Conservation (phyloP, 2,329 filamentous ascomycete species). For the Ophiocordyceps australis region DNA sequence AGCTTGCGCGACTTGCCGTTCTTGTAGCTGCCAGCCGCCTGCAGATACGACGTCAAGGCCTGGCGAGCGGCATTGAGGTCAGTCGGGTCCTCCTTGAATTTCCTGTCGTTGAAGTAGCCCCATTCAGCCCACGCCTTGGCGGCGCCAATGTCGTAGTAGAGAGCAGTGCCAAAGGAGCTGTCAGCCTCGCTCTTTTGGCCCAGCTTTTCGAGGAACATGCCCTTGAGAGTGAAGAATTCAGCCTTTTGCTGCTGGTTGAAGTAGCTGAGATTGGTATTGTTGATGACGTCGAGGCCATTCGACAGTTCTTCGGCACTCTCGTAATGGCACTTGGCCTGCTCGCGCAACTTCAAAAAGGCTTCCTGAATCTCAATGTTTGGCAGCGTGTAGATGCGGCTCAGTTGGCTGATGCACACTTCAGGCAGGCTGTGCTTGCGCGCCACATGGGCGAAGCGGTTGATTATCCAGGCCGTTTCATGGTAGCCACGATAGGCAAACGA, state of each 20-base stretch:
- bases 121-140: conserved; percentile 98
- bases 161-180: conserved; percentile 79
- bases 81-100: conserved; percentile 78
- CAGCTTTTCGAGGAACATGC: conserved; percentile 96
- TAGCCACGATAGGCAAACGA: conserved; percentile 87
- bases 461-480: conserved; percentile 99
- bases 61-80: conserved; percentile 76
- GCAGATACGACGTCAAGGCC: conserved; percentile 87
- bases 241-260: conserved; percentile 93
- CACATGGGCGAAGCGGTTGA: conserved; percentile 96
- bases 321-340: conserved; percentile 97
- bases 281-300: conserved; percentile 91
- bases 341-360: conserved; percentile 92
- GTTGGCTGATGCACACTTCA: conserved; percentile 91
- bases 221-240: conserved; percentile 97
- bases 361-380: conserved; percentile 99
- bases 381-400: conserved; percentile 94
- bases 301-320: conserved; percentile 86
- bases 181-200: conserved; percentile 83
- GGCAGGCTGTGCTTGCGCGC: conserved; percentile 92
- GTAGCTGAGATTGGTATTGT: conserved; percentile 98
- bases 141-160: conserved; percentile 90
- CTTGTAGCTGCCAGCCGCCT: conserved; percentile 92
- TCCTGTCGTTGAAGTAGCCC: conserved; percentile 93
- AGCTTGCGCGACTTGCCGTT: conserved; percentile 91